Evolutionary conservation across 1,284 basidiomycete genomes (phyloP), one percentile per base, ranked within the genome.

Genomic region (Hemileia vastatrix): DNA sequence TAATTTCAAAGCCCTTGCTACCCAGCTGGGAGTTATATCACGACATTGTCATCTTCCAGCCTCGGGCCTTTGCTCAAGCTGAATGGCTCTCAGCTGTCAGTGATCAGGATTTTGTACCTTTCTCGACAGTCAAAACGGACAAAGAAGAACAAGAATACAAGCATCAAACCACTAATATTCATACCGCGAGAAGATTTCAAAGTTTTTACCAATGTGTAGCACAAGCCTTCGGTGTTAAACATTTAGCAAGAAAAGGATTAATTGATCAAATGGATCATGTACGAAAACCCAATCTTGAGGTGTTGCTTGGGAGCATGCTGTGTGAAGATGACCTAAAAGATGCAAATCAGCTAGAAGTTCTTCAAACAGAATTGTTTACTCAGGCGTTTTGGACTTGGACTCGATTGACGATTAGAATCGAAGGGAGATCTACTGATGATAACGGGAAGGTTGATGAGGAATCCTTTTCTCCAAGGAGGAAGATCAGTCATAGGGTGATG

Each of bases 1-100:
- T n/a, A n/a, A n/a, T n/a, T n/a, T n/a, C n/a, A n/a, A n/a, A n/a
- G n/a, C n/a, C n/a, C n/a, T n/a, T n/a, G n/a, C 50, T 53, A 2
- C 58, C 58, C 2, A 53, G 19, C 19, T 60, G 58, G 58, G 58
- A 60, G 21, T 21, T 33, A 4, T 60, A 60, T 44, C 49, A 60
- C 24, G 27, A 60, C 43, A 53, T 60, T n/a, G 1, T 54, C 13
- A 36, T 60, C 27, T 60, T 60, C 44, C 58, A 53, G 32, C 43
- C 36, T 4, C 32, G 47, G 27, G 58, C 58, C 13, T 60, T 60
- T 43, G 50, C 11, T 40, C 21, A 36, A 11, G 19, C 13, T 4
- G 1, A 21, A n/a, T 19, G 8, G 6, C 2, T 2, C 2, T 36
- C 31, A 6, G 3, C 19, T 40, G 23, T 19, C 15, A 11, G 2